Conservation (phyloP, 2,329 filamentous ascomycete species). For the Setomelanomma holmii region DNA sequence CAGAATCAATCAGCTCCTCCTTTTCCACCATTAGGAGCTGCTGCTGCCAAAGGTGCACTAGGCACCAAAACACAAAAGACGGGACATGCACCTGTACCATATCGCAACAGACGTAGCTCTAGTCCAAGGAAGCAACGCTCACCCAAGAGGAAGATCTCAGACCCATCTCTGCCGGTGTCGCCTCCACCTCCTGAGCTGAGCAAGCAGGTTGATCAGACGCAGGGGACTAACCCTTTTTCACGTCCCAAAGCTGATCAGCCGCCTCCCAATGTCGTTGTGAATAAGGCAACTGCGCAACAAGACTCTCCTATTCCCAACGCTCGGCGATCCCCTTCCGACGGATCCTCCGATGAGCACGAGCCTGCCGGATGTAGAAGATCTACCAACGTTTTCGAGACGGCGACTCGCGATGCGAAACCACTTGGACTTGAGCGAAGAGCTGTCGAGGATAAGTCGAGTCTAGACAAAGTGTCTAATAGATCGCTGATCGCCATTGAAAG, state of each 20-base stretch:
- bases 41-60: constrained; percentile 8
- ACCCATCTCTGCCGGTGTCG: background rate
- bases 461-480: constrained; percentile 5
- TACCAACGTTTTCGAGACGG: constrained; percentile 18
- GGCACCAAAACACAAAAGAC: constrained; percentile 1
- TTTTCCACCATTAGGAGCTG: constrained; percentile 15
- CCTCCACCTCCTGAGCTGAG: background rate
- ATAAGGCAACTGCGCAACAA: constrained; percentile 6
- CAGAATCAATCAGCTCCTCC: constrained; percentile 15
- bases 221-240: background rate
- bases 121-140: background rate
- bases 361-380: constrained; percentile 11
- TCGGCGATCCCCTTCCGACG: background rate
- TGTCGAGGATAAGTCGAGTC: background rate
- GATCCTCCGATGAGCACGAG: constrained; percentile 1
- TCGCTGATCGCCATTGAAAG: constrained; percentile 5
- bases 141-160: background rate
- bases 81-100: constrained; percentile 1
- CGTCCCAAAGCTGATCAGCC: background rate
- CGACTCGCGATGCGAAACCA: constrained; percentile 8
- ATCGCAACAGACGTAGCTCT: background rate
- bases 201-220: background rate
- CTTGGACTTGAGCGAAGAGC: constrained; percentile 5
- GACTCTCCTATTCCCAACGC: background rate
- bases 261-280: constrained; percentile 13